Conservation (phyloP, 768 basidiomycete genomes). For the Royoungia palumana region DNA sequence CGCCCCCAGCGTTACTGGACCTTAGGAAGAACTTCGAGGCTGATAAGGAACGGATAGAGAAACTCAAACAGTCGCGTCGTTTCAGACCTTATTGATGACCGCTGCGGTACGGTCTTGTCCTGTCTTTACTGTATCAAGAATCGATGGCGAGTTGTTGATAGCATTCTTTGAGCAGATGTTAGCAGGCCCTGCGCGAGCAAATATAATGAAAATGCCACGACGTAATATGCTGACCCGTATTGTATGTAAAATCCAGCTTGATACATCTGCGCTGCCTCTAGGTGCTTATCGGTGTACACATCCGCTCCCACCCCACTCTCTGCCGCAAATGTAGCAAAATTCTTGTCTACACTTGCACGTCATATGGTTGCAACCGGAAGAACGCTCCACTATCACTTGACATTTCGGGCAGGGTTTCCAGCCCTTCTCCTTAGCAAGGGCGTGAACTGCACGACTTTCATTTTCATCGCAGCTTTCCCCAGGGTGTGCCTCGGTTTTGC, state of each 20-base stretch:
- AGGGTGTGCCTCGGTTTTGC: conserved; percentile 46
- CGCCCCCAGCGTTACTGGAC: conserved; percentile 47
- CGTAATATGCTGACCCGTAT: too few relatives aligned
- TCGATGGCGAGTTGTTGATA: neutral
- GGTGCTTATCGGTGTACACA: neutral
- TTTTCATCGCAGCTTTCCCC: conserved; percentile 41
- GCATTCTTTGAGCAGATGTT: too few relatives aligned
- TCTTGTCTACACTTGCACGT: conserved; percentile 43
- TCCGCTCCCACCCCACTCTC: conserved; percentile 1
- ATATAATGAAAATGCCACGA: neutral
- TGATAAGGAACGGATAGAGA: conserved; percentile 61
- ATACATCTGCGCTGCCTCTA: neutral
- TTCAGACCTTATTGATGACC: conserved; percentile 80
- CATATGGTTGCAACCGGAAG: conserved; percentile 56
- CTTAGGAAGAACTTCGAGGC: conserved; percentile 80
- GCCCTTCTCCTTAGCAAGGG: conserved; percentile 42
- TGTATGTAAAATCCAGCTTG: neutral
- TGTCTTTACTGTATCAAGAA: neutral
- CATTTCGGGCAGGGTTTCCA: conserved; percentile 68
- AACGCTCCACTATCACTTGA: conserved; percentile 50
- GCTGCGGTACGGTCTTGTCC: neutral
- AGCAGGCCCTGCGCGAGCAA: too few relatives aligned
- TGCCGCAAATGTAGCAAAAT: conserved; percentile 26
- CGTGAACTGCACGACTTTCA: conserved; percentile 38
- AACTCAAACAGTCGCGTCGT: conserved; percentile 61